Percentiles rank a stretch among this genome's conserved stretches.
phyloP scores from a whole-genome alignment of 306 rosid species.

The Herpetospermum pedunculosum region DNA sequence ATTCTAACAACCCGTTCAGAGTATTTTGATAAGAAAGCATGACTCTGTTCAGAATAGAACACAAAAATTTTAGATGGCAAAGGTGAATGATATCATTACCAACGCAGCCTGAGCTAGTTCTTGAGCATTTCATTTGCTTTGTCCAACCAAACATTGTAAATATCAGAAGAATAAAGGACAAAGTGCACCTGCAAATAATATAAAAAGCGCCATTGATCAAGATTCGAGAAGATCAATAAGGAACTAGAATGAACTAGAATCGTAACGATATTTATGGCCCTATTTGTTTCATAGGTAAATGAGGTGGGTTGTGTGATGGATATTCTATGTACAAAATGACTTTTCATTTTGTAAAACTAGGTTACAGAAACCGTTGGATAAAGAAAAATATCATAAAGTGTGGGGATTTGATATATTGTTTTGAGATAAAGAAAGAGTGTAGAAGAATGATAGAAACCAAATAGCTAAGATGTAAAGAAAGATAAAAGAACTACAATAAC shows the following conservation, averaged over 20 bases:
- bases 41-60: neutral
- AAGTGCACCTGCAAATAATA: constrained; percentile 62
- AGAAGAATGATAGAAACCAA: too few relatives aligned
- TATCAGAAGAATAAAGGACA: constrained; percentile 44
- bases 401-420: too few relatives aligned
- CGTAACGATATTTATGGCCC: too few relatives aligned
- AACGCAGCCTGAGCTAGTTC: constrained; percentile 14
- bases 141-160: constrained; percentile 46
- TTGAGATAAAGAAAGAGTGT: too few relatives aligned
- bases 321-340: neutral
- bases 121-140: constrained; percentile 46
- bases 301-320: neutral
- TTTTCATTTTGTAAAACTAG: neutral
- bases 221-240: neutral
- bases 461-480: too few relatives aligned
- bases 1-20: neutral
- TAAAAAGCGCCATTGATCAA: neutral
- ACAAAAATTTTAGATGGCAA: neutral
- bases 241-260: too few relatives aligned
- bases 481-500: too few relatives aligned
- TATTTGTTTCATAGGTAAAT: neutral
- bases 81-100: neutral
- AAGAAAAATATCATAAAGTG: too few relatives aligned
- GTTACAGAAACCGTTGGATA: neutral
- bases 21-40: neutral